Percentiles rank a stretch among this genome's conserved stretches.
phyloP scores from a whole-genome alignment of 352 stramenopile genomes.

The Pythium grandisporangium region DNA sequence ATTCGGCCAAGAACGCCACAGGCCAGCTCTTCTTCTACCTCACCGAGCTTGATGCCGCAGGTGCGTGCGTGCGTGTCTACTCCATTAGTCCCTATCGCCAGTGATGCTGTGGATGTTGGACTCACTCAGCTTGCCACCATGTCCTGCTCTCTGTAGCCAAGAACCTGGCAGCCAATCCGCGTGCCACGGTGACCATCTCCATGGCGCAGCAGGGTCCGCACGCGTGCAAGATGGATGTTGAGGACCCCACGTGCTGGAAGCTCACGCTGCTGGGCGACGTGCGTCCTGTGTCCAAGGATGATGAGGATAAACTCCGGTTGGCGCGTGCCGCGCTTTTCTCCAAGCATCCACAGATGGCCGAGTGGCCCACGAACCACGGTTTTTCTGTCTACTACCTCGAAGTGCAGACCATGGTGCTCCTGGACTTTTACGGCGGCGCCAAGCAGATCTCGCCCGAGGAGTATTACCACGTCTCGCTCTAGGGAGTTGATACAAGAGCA shows the following conservation, averaged over 20 bases:
- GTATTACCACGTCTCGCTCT: slow-evolving; percentile 54
- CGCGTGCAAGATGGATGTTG: slow-evolving; percentile 57
- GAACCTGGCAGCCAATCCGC: slow-evolving; percentile 44
- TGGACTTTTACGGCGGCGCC: slow-evolving; percentile 65
- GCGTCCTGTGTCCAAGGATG: slow-evolving; percentile 25
- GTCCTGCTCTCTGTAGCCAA: too few relatives aligned
- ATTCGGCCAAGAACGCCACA: slow-evolving; percentile 31
- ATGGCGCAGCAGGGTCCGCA: slow-evolving; percentile 35
- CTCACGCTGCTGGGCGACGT: slow-evolving; percentile 45
- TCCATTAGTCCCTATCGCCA: slow-evolving; percentile 5
- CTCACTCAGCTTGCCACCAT: not conserved
- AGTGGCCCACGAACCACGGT: slow-evolving; percentile 47
- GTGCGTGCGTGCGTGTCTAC: too few relatives aligned
- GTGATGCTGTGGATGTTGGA: not conserved
- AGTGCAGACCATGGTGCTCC: slow-evolving; percentile 47
- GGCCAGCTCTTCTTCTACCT: slow-evolving; percentile 70
- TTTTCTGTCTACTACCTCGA: slow-evolving; percentile 45
- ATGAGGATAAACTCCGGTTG: slow-evolving; percentile 19
- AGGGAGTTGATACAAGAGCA: not conserved
- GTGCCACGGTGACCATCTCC: slow-evolving; percentile 47
- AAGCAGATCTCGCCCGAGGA: slow-evolving; percentile 52
- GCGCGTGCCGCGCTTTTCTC: slow-evolving; percentile 59
- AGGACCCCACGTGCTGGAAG: slow-evolving; percentile 72
- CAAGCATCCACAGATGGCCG: slow-evolving; percentile 65
- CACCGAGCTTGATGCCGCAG: slow-evolving; percentile 36